These are phyloP conservation scores for Galeopsis tetrahit DNA, from an alignment of 257 asterid species.

Conservation along the genomic window DNA sequence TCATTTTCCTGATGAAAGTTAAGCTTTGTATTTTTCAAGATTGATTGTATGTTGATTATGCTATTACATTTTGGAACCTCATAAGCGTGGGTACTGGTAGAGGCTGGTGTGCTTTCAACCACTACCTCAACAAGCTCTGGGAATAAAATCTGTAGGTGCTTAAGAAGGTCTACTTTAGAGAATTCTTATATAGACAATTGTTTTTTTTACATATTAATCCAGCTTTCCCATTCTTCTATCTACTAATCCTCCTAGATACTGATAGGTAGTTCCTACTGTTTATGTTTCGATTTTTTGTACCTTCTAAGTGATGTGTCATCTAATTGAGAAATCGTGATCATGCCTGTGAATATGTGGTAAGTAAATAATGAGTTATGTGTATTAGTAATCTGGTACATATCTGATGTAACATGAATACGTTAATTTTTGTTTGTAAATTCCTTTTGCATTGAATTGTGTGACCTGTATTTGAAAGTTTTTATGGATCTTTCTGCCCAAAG, in stretches of 20 bases:
- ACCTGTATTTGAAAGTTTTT: too few species aligned
- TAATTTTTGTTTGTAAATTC: too few species aligned
- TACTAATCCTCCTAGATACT: conserved; percentile 17
- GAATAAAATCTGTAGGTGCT: conserved; percentile 87
- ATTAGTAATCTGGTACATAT: too few species aligned
- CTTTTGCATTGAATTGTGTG: too few species aligned
- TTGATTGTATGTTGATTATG: conserved; percentile 25
- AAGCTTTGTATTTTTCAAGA: background rate
- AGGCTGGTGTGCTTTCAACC: conserved; percentile 94
- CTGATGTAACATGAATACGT: too few species aligned
- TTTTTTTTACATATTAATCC: conserved; percentile 5
- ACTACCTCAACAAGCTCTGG: conserved; percentile 96
- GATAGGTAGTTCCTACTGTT: too few species aligned
- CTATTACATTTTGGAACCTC: conserved; percentile 87
- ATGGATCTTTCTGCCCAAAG: too few species aligned
- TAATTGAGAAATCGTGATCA: too few species aligned
- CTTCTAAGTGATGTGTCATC: too few species aligned
- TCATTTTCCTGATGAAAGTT: background rate
- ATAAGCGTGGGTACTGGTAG: conserved; percentile 81
- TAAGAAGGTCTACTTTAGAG: conserved; percentile 7
- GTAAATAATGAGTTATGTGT: too few species aligned
- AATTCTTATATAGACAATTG: conserved; percentile 23
- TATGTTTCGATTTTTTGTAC: too few species aligned
- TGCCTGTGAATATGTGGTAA: too few species aligned
- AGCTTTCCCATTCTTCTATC: conserved; percentile 14